Base-by-base conservation (phyloP, 1,284 basidiomycete species). In the Moesziomyces globuligerus region DNA sequence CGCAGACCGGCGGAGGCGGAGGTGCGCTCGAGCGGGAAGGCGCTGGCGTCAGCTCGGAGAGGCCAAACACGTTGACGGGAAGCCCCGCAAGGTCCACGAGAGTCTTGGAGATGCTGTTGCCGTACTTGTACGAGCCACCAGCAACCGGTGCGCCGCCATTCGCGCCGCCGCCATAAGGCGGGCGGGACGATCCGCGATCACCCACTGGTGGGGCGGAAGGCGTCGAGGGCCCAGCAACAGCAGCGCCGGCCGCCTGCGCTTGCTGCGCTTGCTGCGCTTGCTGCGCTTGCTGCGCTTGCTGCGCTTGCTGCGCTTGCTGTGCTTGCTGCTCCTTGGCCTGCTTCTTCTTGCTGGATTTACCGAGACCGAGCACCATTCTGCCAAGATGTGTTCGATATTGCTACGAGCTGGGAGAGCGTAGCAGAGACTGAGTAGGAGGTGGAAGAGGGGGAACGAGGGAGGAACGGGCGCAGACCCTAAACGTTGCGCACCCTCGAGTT, bases 21-120 rank as follows among this genome's bases (percentile, higher is more conserved):
- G 73, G 62, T 11, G 73, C 70, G 9, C 58, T 56, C 3, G 70
- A 55, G 13, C 73, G 59, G n/a, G 73, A 53, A 2, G 60, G 54
- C 2, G 53, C 57, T 7, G 74, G 75, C 1, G 72, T 74, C 23
- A 81, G 56, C 43, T 81, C 71, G 18, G 65, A 37, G 7, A 81
- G 51, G 7, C 80, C 80, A 42, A 76, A 81, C 1, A 81, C 75
- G 37, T 76, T 70, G 45, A 80, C 62, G 0, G 79, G 79, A 13
- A 81, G 64, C 4, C 80, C 80, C 3, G 72, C 76, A 2, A 81
- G 37, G 48, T 79, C 62, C 23, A 81, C 26, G 9, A 26, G 41
- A 4, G 52, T 48, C 25, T 75, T 69, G 44, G 64, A 67, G 43
- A 73, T 36, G 25, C 36, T 24, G 32, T 46, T 41, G 38, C 66